These are phyloP conservation scores for Ceratocystiopsis minuta DNA, from an alignment of 2,329 filamentous ascomycete species.

Conservation along the genomic window DNA sequence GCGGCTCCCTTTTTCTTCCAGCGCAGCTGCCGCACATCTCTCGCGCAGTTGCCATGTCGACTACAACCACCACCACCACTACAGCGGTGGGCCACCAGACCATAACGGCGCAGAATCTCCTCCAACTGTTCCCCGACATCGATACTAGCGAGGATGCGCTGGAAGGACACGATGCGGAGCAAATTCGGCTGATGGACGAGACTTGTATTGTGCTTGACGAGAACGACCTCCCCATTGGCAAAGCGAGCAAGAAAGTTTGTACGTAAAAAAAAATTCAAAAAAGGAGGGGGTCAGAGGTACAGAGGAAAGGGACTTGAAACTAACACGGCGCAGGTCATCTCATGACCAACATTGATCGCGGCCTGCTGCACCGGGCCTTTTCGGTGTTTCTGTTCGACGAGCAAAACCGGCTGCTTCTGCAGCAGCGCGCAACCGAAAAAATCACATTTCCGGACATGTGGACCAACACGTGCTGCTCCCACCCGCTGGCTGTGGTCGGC, in stretches of 20 bases:
- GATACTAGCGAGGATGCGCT: constrained; percentile 56
- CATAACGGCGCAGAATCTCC: constrained; percentile 73
- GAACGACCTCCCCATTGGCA: constrained; percentile 82
- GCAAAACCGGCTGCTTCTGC: constrained; percentile 77
- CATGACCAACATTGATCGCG: constrained; percentile 96
- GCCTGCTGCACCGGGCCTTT: constrained; percentile 90
- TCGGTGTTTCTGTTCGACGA: constrained; percentile 96
- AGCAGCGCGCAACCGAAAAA: constrained; percentile 90
- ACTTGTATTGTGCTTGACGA: constrained; percentile 94
- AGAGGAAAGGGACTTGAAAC: neutral
- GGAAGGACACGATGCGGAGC: constrained; percentile 87
- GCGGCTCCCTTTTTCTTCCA: neutral
- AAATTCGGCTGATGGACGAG: constrained; percentile 96
- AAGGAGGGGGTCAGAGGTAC: too few relatives aligned
- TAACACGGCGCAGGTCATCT: constrained; percentile 51
- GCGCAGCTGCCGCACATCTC: neutral
- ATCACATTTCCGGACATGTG: constrained; percentile 99
- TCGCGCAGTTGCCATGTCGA: constrained; percentile 5
- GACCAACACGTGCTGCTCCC: constrained; percentile 99
- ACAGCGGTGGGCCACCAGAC: constrained; percentile 35
- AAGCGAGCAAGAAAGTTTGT: constrained; percentile 97
- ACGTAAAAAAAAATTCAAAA: constrained; percentile 19
- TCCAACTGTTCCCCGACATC: constrained; percentile 74
- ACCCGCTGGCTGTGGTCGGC: constrained; percentile 76
- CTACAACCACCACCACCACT: constrained; percentile 11